A percentile compares a stretch with the other conserved stretches of the same genome.
phyloP scores from a whole-genome alignment of 306 rosid species.

The Acacia melanoxylon region DNA sequence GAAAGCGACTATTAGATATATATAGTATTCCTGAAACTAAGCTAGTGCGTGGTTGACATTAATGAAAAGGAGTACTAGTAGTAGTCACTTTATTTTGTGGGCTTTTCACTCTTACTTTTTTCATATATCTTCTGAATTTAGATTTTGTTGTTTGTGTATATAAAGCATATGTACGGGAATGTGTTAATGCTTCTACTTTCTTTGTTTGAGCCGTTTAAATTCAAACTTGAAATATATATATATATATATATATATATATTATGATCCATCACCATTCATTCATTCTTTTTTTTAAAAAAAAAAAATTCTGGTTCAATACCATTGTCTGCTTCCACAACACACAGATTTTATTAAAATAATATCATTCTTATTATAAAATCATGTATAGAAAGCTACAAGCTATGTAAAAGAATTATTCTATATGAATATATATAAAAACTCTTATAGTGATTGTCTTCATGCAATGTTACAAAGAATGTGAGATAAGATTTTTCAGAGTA shows the following conservation, averaged over 20 bases:
- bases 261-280: not conserved
- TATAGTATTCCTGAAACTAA: not conserved
- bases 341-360: not conserved
- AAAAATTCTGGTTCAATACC: not conserved
- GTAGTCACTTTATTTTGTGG: not conserved
- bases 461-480: not conserved
- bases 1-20: not conserved
- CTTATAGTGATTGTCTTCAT: not conserved
- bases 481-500: not conserved
- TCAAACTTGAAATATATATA: no score
- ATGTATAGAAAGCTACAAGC: not conserved
- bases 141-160: not conserved
- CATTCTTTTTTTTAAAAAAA: not conserved
- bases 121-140: not conserved
- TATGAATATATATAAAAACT: fast-evolving
- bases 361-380: not conserved
- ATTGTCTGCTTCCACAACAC: not conserved
- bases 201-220: not conserved
- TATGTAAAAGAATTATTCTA: not conserved
- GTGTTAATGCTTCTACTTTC: not conserved
- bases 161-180: not conserved
- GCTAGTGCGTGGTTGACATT: not conserved
- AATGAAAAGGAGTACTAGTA: not conserved
- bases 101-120: not conserved
- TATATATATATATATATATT: no score